These are phyloP conservation scores for Fusarium cyanostomum DNA, from an alignment of 2,329 filamentous ascomycete species.

Conservation along the genomic window DNA sequence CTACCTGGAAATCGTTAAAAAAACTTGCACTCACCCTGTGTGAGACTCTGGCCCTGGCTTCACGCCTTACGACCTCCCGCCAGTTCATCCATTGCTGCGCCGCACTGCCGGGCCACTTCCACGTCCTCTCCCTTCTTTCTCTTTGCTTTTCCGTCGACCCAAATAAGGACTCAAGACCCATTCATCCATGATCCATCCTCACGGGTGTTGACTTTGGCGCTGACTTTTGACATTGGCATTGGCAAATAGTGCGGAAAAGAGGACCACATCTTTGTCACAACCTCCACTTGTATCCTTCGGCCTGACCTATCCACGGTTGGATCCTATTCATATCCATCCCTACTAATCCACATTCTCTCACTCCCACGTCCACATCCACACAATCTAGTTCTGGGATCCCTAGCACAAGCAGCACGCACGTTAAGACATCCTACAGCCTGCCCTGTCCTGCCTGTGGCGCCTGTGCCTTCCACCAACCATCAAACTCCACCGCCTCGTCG, in stretches of 20 bases:
- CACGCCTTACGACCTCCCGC: background rate
- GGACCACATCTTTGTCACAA: constrained; percentile 3
- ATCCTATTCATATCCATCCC: constrained; percentile 12
- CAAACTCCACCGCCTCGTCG: constrained; percentile 37
- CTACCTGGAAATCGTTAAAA: background rate
- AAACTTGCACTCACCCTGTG: constrained; percentile 28
- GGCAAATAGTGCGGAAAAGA: background rate
- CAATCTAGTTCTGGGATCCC: constrained; percentile 9
- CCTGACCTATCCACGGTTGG: constrained; percentile 6
- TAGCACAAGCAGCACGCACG: background rate
- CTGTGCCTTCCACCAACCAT: constrained; percentile 26
- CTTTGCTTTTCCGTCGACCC: constrained; percentile 1
- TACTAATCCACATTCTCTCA: constrained; percentile 21
- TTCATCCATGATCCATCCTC: no score
- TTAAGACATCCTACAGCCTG: background rate
- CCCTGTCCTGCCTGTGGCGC: constrained; percentile 27
- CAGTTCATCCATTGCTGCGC: constrained; percentile 10
- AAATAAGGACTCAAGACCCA: no score
- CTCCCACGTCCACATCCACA: constrained; percentile 9
- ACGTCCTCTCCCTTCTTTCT: background rate
- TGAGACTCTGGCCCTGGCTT: background rate
- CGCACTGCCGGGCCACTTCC: background rate
- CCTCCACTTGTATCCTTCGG: constrained; percentile 15
- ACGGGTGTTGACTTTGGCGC: background rate
- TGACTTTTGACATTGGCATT: background rate